Conservation (phyloP, 768 basidiomycete genomes). For the Boletellus sp. region DNA sequence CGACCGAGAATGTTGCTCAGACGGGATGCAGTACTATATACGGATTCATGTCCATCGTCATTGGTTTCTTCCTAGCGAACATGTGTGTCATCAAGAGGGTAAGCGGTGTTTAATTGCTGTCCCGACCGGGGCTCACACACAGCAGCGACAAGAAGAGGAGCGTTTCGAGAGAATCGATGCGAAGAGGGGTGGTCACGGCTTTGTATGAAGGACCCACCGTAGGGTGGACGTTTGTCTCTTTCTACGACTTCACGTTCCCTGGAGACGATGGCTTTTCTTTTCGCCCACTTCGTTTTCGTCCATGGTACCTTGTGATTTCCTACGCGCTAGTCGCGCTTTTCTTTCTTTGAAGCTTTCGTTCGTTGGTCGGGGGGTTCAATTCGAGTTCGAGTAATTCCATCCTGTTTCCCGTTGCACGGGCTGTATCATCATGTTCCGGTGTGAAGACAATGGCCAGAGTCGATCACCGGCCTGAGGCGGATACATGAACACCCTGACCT, state of each 20-base stretch:
- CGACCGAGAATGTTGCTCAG: not conserved
- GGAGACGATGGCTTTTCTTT: not conserved
- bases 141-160: conserved; percentile 71
- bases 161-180: conserved; percentile 88
- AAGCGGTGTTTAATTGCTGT: not conserved
- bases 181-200: conserved; percentile 83
- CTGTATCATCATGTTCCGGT: no score
- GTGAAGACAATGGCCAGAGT: no score
- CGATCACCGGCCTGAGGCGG: no score
- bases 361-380: conserved; percentile 1
- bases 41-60: conserved; percentile 79
- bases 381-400: not conserved
- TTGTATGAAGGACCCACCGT: conserved; percentile 51
- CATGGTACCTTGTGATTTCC: not conserved
- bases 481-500: no score
- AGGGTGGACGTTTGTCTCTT: not conserved
- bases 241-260: no score
- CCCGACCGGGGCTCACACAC: conserved; percentile 4
- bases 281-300: not conserved
- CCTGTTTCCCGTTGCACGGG: not conserved
- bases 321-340: conserved; percentile 2
- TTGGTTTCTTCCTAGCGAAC: conserved; percentile 72
- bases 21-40: conserved; percentile 53
- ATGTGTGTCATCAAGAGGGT: conserved; percentile 85
- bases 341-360: not conserved